Evolutionary conservation across 352 stramenopile species (phyloP).

Genomic region (Phytophthora sp.): DNA sequence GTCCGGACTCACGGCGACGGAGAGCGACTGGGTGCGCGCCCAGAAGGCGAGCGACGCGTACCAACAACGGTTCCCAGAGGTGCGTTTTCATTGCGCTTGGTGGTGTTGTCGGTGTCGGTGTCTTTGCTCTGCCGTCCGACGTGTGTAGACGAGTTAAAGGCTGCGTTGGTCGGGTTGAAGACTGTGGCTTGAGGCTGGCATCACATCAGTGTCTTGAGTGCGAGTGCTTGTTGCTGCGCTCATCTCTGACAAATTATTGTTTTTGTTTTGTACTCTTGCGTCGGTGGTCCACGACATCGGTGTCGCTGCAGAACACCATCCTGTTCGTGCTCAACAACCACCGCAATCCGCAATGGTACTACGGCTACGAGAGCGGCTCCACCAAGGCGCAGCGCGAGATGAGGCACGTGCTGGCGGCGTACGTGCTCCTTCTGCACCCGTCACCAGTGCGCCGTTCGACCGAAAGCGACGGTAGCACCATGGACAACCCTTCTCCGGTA

Average conservation of each 20-base stretch:
- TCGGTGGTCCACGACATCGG: background rate
- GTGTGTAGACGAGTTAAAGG: no score
- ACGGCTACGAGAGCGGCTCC: conserved; percentile 44
- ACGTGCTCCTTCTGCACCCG: conserved; percentile 30
- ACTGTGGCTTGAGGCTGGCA: no score
- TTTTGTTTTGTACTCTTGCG: background rate
- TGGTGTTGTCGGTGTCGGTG: background rate
- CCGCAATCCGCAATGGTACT: conserved; percentile 43
- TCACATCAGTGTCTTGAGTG: no score
- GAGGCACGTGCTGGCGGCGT: conserved; percentile 37
- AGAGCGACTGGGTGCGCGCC: conserved; percentile 32
- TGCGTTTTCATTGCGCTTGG: background rate
- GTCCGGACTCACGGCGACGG: background rate
- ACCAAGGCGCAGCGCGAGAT: conserved; percentile 44
- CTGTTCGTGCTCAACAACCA: conserved; percentile 46
- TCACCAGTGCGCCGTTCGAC: background rate
- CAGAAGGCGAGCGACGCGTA: conserved; percentile 28
- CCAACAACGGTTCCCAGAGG: conserved; percentile 27
- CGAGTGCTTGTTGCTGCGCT: no score
- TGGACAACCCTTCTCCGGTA: background rate
- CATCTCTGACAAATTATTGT: no score
- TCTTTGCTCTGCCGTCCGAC: background rate
- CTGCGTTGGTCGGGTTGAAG: no score
- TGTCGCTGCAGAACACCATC: conserved; percentile 30
- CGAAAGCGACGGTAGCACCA: background rate